Conservation (phyloP, 2,329 filamentous ascomycete species). For the Domatiomyces globalis region DNA sequence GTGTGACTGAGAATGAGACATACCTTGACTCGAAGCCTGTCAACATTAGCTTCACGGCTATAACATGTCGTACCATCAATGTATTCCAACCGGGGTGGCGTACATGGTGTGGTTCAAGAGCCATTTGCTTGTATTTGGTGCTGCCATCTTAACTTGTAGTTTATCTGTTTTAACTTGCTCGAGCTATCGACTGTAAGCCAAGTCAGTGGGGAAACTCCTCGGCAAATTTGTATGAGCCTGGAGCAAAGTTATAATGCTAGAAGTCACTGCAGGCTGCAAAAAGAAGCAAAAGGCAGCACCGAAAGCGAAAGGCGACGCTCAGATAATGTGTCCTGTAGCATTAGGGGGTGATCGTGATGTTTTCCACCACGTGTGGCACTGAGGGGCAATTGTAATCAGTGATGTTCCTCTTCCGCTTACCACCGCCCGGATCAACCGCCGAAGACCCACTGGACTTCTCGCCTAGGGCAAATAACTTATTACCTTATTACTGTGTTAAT, state of each 20-base stretch:
- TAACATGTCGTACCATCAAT: neutral
- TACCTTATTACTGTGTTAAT: too few relatives aligned
- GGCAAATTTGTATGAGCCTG: too few relatives aligned
- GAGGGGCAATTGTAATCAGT: neutral
- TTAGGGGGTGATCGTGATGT: too few relatives aligned
- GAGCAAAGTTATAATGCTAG: too few relatives aligned
- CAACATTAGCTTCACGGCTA: neutral
- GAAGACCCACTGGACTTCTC: neutral
- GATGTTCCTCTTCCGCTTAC: neutral
- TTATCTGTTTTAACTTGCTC: neutral
- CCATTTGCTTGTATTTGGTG: slow-evolving; percentile 52
- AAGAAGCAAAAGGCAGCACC: too few relatives aligned
- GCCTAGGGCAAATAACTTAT: neutral
- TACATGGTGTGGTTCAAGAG: neutral
- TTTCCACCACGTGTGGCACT: too few relatives aligned
- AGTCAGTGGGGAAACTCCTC: neutral
- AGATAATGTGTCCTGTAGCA: too few relatives aligned
- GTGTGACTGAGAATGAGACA: neutral
- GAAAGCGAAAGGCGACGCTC: too few relatives aligned
- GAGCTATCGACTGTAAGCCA: neutral
- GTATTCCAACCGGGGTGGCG: neutral
- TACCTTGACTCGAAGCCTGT: neutral
- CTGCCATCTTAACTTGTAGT: neutral
- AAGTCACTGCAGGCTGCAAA: too few relatives aligned
- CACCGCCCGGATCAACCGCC: neutral